A percentile compares a stretch with the other conserved stretches of the same genome.
Conservation (phyloP, 2,329 filamentous ascomycete species). For the Thelonectria blattea region DNA sequence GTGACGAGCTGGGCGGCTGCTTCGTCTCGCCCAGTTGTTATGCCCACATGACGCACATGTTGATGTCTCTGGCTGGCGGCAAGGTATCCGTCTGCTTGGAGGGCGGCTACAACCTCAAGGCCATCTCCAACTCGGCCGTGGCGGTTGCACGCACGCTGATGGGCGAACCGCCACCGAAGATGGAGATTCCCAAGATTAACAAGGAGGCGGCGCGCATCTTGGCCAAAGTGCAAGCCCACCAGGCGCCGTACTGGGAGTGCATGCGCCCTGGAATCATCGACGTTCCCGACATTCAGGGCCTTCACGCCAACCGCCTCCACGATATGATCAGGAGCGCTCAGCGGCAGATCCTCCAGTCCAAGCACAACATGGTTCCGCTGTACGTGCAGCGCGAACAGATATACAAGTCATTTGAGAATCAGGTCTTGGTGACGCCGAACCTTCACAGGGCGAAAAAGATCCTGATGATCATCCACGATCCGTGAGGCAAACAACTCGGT, state of each 20-base stretch:
- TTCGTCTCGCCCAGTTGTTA: constrained; percentile 92
- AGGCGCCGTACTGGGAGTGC: constrained; percentile 83
- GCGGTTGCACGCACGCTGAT: constrained; percentile 92
- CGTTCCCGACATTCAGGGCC: constrained; percentile 56
- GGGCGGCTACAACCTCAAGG: constrained; percentile 91
- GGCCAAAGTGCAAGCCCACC: constrained; percentile 64
- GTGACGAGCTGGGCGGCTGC: constrained; percentile 90
- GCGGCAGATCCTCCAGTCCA: constrained; percentile 71
- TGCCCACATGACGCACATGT: constrained; percentile 98
- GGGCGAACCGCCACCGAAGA: constrained; percentile 82
- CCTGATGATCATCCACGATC: constrained; percentile 88
- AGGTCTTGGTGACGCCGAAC: constrained; percentile 80
- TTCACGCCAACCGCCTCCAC: constrained; percentile 70
- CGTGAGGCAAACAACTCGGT: constrained; percentile 59
- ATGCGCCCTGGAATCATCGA: constrained; percentile 73
- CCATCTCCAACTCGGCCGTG: constrained; percentile 90
- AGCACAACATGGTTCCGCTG: constrained; percentile 79
- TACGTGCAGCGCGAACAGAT: constrained; percentile 77
- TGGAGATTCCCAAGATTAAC: constrained; percentile 62
- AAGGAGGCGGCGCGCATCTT: constrained; percentile 62
- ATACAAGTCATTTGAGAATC: constrained; percentile 81
- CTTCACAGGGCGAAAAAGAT: constrained; percentile 71
- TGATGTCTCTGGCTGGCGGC: constrained; percentile 91
- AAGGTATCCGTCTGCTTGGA: constrained; percentile 93
- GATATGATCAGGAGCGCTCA: constrained; percentile 83